Evolutionary conservation across 2,329 filamentous ascomycete species (phyloP).

Genomic region (Xylaria sp.): DNA sequence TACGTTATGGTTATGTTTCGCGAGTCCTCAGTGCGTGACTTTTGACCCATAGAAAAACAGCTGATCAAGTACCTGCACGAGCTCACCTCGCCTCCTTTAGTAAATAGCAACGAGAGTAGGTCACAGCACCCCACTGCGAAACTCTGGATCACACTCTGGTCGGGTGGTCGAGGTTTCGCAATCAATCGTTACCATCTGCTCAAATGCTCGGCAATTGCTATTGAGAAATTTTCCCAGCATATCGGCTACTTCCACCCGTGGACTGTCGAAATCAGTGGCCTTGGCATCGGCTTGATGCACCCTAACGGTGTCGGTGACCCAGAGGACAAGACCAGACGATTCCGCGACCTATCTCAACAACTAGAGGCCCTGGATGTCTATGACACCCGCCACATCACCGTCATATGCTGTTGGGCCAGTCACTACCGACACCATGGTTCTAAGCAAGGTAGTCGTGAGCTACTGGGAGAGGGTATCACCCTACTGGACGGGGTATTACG

Average conservation of each 20-base stretch:
- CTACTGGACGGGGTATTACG: background rate
- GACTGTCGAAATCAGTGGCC: background rate
- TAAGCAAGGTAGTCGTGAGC: background rate
- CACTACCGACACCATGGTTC: background rate
- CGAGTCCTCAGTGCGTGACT: too few relatives aligned
- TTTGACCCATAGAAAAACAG: too few relatives aligned
- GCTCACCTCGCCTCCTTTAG: background rate
- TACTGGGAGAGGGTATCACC: background rate
- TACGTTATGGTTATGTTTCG: too few relatives aligned
- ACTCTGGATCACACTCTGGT: background rate
- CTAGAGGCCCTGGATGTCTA: background rate
- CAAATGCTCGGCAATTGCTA: background rate
- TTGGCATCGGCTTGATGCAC: too few relatives aligned
- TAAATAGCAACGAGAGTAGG: background rate
- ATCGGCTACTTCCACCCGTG: background rate
- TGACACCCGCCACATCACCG: background rate
- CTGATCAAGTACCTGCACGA: too few relatives aligned
- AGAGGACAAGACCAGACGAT: too few relatives aligned
- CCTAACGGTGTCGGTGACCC: too few relatives aligned
- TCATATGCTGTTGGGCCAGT: background rate
- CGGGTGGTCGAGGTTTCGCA: background rate
- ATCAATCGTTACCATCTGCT: background rate
- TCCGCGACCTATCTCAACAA: background rate
- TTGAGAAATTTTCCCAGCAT: background rate
- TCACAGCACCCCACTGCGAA: background rate